Conservation (phyloP, 306 rosid genomes). For the Vigna unguiculata region DNA sequence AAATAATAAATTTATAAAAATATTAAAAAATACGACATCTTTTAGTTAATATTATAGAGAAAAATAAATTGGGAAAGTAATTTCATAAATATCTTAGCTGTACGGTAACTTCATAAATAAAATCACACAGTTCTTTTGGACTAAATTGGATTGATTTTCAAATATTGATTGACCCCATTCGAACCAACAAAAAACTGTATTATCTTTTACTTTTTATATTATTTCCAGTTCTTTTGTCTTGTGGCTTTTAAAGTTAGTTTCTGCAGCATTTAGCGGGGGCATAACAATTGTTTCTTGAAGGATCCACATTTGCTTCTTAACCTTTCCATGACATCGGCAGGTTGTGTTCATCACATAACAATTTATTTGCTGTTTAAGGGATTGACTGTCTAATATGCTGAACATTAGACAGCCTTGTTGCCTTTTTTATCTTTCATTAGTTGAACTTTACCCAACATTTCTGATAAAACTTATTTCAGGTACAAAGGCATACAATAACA, state of each 20-base stretch:
- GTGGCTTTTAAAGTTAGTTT: background rate
- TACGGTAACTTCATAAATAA: too few species aligned
- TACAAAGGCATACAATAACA: too few species aligned
- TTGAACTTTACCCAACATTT: background rate
- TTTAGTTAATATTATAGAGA: background rate
- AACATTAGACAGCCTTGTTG: background rate
- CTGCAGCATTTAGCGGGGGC: background rate
- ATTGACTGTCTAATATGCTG: constrained; percentile 26
- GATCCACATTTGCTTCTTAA: constrained; percentile 1
- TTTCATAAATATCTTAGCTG: too few species aligned
- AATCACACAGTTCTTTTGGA: background rate
- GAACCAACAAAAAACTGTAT: too few species aligned
- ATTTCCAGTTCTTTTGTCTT: background rate
- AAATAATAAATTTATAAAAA: background rate
- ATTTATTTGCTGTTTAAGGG: background rate
- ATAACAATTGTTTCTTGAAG: background rate
- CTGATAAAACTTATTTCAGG: too few species aligned
- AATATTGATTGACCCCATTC: background rate
- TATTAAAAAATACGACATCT: background rate
- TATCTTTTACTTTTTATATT: background rate
- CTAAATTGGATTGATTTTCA: background rate
- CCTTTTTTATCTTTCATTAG: background rate
- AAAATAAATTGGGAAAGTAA: too few species aligned
- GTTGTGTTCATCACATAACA: constrained; percentile 9
- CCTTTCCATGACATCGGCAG: background rate